Evolutionary conservation across 805 yeast species (phyloP).

Genomic region (Wickerhamiella shivajii): DNA sequence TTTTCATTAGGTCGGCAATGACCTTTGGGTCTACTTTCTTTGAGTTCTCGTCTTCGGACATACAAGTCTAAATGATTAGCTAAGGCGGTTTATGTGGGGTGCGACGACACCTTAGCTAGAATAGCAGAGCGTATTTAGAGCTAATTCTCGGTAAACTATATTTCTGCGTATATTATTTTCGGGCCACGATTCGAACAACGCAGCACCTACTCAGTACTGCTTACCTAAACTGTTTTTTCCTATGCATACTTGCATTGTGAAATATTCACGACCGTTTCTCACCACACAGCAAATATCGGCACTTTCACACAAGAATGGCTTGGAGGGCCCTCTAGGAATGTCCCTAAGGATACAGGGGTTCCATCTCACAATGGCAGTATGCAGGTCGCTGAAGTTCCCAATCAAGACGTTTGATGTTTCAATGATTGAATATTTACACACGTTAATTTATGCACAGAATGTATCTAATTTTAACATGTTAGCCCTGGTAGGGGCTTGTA

Average conservation of each 20-base stretch:
- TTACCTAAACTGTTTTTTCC: too few species aligned
- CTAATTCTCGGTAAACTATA: too few species aligned
- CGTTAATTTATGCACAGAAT: conserved; percentile 39
- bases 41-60: background rate
- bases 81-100: too few species aligned
- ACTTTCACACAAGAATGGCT: conserved; percentile 35
- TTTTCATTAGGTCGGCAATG: conserved; percentile 11
- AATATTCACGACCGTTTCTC: conserved; percentile 41
- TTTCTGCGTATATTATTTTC: too few species aligned
- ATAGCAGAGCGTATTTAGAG: too few species aligned
- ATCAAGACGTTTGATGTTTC: conserved; percentile 54
- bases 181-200: too few species aligned
- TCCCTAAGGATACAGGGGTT: conserved; percentile 32
- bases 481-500: conserved; percentile 29
- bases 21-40: conserved; percentile 4
- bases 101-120: too few species aligned
- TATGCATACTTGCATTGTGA: too few species aligned
- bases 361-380: conserved; percentile 14
- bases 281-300: conserved; percentile 38
- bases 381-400: conserved; percentile 29
- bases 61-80: background rate
- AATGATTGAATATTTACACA: conserved; percentile 59
- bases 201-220: too few species aligned
- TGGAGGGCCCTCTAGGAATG: conserved; percentile 36
- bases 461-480: background rate